phyloP scores from a whole-genome alignment of 805 yeast species.

The Schizosaccharomyces japonicus region DNA sequence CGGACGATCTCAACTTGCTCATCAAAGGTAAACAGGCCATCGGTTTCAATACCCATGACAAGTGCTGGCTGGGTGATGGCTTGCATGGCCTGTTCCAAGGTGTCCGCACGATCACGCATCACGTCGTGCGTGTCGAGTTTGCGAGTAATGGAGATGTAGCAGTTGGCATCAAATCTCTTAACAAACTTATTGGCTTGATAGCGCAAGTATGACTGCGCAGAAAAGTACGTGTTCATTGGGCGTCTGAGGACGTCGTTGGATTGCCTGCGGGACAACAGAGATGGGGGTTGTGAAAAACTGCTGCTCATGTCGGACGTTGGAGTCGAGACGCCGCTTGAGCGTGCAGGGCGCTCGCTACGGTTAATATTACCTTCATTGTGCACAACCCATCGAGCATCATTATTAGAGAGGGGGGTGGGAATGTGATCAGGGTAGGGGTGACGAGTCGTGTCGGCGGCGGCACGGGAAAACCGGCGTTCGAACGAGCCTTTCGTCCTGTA shows the following conservation, averaged over 20 bases:
- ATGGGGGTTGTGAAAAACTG: conserved; percentile 8
- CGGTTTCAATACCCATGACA: conserved; percentile 72
- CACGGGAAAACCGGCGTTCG: conserved; percentile 79
- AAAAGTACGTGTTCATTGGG: conserved; percentile 37
- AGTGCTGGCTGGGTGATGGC: conserved; percentile 51
- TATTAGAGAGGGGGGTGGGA: conserved; percentile 9
- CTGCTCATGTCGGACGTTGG: background rate
- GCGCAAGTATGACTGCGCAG: conserved; percentile 84
- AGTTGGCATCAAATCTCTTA: conserved; percentile 80
- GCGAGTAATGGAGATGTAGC: conserved; percentile 81
- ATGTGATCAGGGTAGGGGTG: conserved; percentile 16
- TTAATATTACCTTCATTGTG: conserved; percentile 62
- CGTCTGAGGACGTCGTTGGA: conserved; percentile 3
- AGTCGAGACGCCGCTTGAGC: conserved; percentile 8
- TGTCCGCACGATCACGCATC: conserved; percentile 44
- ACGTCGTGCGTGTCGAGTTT: conserved; percentile 90
- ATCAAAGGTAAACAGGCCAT: conserved; percentile 73
- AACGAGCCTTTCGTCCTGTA: conserved; percentile 81
- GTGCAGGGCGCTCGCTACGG: conserved; percentile 10
- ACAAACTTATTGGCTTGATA: conserved; percentile 87
- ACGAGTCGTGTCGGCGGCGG: conserved; percentile 27
- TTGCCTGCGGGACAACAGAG: conserved; percentile 10
- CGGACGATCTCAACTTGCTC: conserved; percentile 74
- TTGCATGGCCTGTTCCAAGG: conserved; percentile 28
- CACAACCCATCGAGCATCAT: conserved; percentile 43